Evolutionary conservation across 106 monocot species (phyloP), one percentile per base, ranked within the genome.

Genomic region (Dendrobium officinale): DNA sequence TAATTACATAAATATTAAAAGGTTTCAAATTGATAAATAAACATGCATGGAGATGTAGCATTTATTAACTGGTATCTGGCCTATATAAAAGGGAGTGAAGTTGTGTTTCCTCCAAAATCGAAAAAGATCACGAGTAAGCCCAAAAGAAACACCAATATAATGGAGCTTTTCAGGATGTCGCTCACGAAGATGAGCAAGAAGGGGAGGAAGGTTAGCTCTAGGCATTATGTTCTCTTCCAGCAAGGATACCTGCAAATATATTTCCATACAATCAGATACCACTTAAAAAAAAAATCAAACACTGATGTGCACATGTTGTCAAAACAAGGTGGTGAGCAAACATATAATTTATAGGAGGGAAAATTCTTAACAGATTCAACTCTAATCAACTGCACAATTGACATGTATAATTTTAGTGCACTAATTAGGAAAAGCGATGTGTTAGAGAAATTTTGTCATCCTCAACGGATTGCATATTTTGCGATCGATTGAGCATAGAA

Each of bases 61-160:
- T 47, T 56, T 56, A 75, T 45, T 90, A 81, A 99, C 99, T 75
- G 95, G 89, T 85, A 95, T 84, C 17, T 95, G 99, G 84, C 99
- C 85, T 55, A 99, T 81, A 76, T 99, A 99, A 80, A 99, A 99
- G 41, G 99, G 99, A 82, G 68, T 67, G 85, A 99, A 99, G 18
- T 84, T 77, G 42, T 85, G 93, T 72, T 85, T 95, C 81, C 88
- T 88, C 99, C 99, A 99, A 75, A 99, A 99, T 31, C 93, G 88
- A 73, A 93, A 95, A 37, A 99, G 89, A 68, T 92, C 88, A 7
- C 45, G 85, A 2, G 99, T 99, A 75, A 99, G 77, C 55, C 99
- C 99, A 88, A 99, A 99, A 67, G 95, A 99, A 26, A 95, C 99
- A 80, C 95, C 93, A 83, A 95, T 82, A 44, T 91, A 99, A 41